These are phyloP conservation scores for Starmera caribaea DNA, from an alignment of 805 yeast genomes.

Conservation along the genomic window DNA sequence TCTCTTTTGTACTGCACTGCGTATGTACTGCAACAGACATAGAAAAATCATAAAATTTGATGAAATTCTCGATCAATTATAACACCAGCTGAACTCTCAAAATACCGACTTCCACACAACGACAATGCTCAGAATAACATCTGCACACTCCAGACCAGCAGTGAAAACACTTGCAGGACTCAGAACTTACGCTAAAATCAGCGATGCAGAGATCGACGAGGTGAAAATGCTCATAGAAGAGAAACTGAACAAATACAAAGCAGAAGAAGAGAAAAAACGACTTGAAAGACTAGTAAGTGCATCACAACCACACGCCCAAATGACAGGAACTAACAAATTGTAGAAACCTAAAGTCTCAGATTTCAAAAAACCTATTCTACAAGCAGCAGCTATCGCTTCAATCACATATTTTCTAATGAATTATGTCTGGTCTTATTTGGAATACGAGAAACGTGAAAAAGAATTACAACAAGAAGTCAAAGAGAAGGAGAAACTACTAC, in stretches of 20 bases:
- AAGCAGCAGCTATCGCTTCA: slow-evolving; percentile 14
- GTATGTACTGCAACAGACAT: too few relatives aligned
- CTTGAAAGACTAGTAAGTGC: slow-evolving; percentile 5
- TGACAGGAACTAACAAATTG: slow-evolving; percentile 1
- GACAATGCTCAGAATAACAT: too few relatives aligned
- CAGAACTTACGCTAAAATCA: neutral
- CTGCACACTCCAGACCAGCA: too few relatives aligned
- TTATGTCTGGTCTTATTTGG: slow-evolving; percentile 17
- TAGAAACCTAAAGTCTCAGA: slow-evolving; percentile 18
- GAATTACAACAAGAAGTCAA: slow-evolving; percentile 8
- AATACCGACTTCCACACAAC: too few relatives aligned
- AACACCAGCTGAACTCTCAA: too few relatives aligned
- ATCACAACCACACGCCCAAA: neutral
- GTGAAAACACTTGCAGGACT: too few relatives aligned
- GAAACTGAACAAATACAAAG: slow-evolving; percentile 1
- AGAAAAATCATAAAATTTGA: too few relatives aligned
- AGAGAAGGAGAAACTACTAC: neutral
- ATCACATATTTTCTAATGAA: slow-evolving; percentile 15
- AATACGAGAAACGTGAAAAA: slow-evolving; percentile 12
- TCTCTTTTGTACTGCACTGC: too few relatives aligned
- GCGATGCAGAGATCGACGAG: slow-evolving; percentile 1
- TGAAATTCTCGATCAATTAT: too few relatives aligned
- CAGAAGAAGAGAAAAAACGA: slow-evolving; percentile 5
- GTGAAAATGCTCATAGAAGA: neutral
- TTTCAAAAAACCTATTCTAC: slow-evolving; percentile 15